Conservation (phyloP, 306 rosid species). For the Mucuna pruriens region DNA sequence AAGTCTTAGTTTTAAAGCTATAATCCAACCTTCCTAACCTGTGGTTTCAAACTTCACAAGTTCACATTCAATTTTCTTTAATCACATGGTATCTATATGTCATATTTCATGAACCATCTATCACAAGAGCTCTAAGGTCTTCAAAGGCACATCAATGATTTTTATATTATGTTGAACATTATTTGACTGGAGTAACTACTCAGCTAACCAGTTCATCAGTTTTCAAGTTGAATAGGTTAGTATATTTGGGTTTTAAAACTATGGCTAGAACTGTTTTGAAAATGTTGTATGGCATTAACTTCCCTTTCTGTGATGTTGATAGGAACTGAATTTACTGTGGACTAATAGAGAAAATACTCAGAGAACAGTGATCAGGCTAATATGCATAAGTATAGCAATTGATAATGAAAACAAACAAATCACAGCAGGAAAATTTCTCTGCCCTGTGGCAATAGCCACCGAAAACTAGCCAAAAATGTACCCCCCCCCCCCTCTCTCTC, state of each 20-base stretch:
- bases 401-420: background rate
- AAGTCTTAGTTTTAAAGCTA: background rate
- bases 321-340: background rate
- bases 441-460: background rate
- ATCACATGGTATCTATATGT: background rate
- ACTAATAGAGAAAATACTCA: background rate
- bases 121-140: background rate
- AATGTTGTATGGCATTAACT: background rate
- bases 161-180: background rate
- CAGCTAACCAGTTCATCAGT: background rate
- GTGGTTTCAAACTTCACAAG: background rate
- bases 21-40: background rate
- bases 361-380: background rate
- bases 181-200: background rate
- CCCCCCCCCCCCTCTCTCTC: no score
- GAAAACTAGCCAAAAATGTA: background rate
- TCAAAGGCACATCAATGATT: background rate
- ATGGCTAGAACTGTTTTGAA: background rate
- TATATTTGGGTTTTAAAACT: background rate
- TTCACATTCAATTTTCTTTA: background rate
- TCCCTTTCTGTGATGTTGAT: background rate
- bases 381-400: background rate
- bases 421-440: background rate
- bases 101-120: background rate
- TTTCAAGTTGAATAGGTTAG: background rate